phyloP scores from a whole-genome alignment of 768 basidiomycete species.

The Naematelia encephala region DNA sequence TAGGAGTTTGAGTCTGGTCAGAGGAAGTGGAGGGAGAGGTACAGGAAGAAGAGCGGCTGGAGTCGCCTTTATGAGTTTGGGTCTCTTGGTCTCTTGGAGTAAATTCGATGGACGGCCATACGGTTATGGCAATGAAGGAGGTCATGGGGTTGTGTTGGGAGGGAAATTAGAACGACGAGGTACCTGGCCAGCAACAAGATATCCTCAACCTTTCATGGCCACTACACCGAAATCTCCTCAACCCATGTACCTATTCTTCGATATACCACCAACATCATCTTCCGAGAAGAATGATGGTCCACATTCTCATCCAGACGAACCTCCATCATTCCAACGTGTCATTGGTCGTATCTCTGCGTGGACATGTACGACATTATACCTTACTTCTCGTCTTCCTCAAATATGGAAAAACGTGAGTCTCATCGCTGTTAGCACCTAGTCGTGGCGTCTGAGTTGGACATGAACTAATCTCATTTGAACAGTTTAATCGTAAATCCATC shows the following conservation, averaged over 20 bases:
- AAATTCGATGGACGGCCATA: neutral
- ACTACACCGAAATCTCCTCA: neutral
- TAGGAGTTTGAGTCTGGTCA: conserved; percentile 41
- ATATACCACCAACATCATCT: conserved; percentile 3
- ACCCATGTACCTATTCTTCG: neutral
- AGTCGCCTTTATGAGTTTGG: conserved; percentile 76
- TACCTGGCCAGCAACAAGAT: conserved; percentile 38
- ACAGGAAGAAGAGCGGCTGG: conserved; percentile 64
- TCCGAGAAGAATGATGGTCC: conserved; percentile 3
- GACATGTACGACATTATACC: conserved; percentile 86
- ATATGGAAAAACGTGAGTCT: conserved; percentile 96
- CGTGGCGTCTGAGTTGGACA: neutral
- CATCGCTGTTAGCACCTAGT: neutral
- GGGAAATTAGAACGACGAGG: conserved; percentile 4
- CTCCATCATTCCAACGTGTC: conserved; percentile 56
- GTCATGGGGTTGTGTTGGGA: conserved; percentile 8
- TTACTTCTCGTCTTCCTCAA: conserved; percentile 91
- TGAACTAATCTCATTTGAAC: conserved; percentile 7
- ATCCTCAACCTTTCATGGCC: conserved; percentile 43
- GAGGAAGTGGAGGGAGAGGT: conserved; percentile 52
- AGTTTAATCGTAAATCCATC: conserved; percentile 87
- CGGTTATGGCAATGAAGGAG: neutral
- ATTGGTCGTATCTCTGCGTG: conserved; percentile 91
- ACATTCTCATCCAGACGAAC: conserved; percentile 14
- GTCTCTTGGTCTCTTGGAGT: conserved; percentile 66